Conservation (phyloP, 2,329 filamentous ascomycete species). For the Emydomyces testavorans region DNA sequence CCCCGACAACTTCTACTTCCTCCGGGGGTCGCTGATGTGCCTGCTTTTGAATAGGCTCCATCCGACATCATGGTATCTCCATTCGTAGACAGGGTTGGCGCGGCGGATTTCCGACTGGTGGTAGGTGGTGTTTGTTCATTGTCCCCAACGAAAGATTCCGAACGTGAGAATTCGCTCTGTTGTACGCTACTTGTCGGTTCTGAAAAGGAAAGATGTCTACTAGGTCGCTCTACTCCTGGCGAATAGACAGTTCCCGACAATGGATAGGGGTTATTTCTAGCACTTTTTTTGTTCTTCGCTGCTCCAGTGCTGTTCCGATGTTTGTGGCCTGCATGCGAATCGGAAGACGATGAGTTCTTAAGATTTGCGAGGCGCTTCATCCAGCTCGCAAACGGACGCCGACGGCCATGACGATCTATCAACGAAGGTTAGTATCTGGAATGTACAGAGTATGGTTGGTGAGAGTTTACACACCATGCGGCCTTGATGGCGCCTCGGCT, state of each 20-base stretch:
- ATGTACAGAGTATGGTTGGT: conserved; percentile 9
- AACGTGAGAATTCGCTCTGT: conserved; percentile 44
- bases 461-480: conserved; percentile 33
- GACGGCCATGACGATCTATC: conserved; percentile 59
- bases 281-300: conserved; percentile 43
- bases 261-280: conserved; percentile 85
- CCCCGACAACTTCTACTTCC: conserved; percentile 54
- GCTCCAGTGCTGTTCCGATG: conserved; percentile 18
- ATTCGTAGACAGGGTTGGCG: conserved; percentile 74
- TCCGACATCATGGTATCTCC: conserved; percentile 64
- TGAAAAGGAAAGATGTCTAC: conserved; percentile 40
- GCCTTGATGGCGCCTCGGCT: conserved; percentile 31
- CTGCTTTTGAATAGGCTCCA: conserved; percentile 65
- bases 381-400: conserved; percentile 82
- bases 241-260: conserved; percentile 55
- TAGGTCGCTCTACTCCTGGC: conserved; percentile 28
- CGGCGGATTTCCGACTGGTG: conserved; percentile 58
- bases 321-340: conserved; percentile 29
- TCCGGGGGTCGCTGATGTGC: conserved; percentile 57
- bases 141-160: conserved; percentile 49
- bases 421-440: conserved; percentile 6
- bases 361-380: conserved; percentile 87
- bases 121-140: conserved; percentile 48
- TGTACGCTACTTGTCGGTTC: conserved; percentile 43
- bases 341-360: conserved; percentile 55